Conservation (phyloP, 306 rosid species). For the Lablab purpureus region DNA sequence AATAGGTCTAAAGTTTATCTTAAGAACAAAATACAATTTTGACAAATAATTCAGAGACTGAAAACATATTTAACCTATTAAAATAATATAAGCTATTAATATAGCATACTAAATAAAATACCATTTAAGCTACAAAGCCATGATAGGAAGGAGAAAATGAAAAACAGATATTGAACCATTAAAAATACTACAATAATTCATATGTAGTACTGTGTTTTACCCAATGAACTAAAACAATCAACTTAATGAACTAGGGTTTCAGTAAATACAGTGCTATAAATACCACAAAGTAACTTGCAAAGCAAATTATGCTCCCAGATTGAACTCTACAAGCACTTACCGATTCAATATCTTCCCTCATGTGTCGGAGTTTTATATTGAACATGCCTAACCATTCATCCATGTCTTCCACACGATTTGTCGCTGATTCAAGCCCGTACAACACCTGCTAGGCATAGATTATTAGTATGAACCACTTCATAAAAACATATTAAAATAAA, state of each 20-base stretch:
- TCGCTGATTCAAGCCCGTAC: slow-evolving; percentile 82
- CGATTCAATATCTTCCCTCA: slow-evolving; percentile 99
- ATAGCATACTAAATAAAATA: not conserved
- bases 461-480: slow-evolving; percentile 29
- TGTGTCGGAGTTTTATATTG: slow-evolving; percentile 94
- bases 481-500: slow-evolving; percentile 15
- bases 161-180: not conserved
- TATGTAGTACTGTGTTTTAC: not conserved
- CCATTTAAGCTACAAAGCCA: not conserved
- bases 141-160: not conserved
- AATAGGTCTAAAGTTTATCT: too few species aligned
- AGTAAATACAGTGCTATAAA: slow-evolving; percentile 20
- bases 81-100: too few species aligned
- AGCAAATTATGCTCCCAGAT: slow-evolving; percentile 39
- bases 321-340: slow-evolving; percentile 56
- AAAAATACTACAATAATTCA: slow-evolving; percentile 29
- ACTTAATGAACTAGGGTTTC: slow-evolving; percentile 33
- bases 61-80: too few species aligned
- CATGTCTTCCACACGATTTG: slow-evolving; percentile 91
- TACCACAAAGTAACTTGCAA: slow-evolving; percentile 39
- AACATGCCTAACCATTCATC: slow-evolving; percentile 97
- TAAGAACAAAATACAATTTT: too few species aligned
- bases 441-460: slow-evolving; percentile 70
- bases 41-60: too few species aligned
- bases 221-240: slow-evolving; percentile 25